Evolutionary conservation across 768 basidiomycete species (phyloP).

Genomic region (Asterophora parasitica): DNA sequence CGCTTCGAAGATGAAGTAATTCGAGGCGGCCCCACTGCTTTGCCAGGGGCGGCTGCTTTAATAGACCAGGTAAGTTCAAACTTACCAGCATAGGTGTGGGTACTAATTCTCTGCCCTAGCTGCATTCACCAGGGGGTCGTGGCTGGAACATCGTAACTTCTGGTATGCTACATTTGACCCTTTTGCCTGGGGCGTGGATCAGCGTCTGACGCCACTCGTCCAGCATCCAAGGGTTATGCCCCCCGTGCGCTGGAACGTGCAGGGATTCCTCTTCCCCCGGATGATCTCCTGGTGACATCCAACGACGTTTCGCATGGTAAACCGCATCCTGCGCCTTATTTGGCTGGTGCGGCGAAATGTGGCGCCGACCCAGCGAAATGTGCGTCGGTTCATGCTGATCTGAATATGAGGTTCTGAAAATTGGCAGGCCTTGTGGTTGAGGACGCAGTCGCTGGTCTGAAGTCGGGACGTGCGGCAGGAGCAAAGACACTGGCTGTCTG

Average conservation of each 20-base stretch:
- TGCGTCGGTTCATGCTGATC: constrained; percentile 22
- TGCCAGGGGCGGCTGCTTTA: constrained; percentile 62
- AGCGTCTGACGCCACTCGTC: constrained; percentile 1
- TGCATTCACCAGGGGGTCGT: constrained; percentile 23
- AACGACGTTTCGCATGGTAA: constrained; percentile 71
- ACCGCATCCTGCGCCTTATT: constrained; percentile 86
- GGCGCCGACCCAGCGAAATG: constrained; percentile 55
- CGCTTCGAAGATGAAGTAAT: constrained; percentile 79
- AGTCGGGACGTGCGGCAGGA: constrained; percentile 71
- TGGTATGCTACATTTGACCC: constrained; percentile 32
- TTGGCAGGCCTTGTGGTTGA: constrained; percentile 76
- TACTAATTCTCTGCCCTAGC: constrained; percentile 18
- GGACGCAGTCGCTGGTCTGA: constrained; percentile 83
- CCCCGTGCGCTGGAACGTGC: constrained; percentile 60
- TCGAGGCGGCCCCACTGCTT: constrained; percentile 51
- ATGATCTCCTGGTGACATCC: constrained; percentile 67
- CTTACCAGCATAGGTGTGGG: background rate
- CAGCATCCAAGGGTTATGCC: constrained; percentile 74
- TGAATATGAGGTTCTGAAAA: background rate
- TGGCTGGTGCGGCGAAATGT: constrained; percentile 64
- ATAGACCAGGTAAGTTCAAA: constrained; percentile 42
- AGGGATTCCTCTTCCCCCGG: constrained; percentile 52
- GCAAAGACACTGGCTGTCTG: constrained; percentile 76
- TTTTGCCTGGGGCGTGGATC: too few species aligned
- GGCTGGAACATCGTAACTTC: constrained; percentile 87